A percentile compares a stretch with the other conserved stretches of the same genome.
phyloP scores from a whole-genome alignment of 495 filamentous ascomycete genomes.

The Cercophora newfieldiana region DNA sequence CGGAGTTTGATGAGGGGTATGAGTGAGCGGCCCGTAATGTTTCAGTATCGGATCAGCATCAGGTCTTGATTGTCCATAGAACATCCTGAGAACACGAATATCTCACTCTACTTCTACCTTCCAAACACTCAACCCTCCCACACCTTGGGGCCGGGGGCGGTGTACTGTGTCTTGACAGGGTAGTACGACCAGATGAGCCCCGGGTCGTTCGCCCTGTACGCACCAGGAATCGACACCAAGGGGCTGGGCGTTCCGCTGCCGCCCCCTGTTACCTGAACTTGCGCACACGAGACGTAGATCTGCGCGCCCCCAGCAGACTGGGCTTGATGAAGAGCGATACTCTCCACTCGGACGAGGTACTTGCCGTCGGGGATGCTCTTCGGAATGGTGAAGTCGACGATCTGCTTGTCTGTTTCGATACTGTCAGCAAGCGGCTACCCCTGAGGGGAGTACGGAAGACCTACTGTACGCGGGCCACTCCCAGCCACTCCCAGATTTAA shows the following conservation, averaged over 20 bases:
- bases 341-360: constrained; percentile 43
- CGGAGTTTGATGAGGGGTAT: constrained; percentile 18
- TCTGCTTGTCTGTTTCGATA: constrained; percentile 9
- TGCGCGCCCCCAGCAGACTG: constrained; percentile 40
- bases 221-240: constrained; percentile 37
- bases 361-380: constrained; percentile 41
- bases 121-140: background rate
- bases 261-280: constrained; percentile 42
- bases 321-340: constrained; percentile 42
- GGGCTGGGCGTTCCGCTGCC: constrained; percentile 33
- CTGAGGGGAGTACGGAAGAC: background rate
- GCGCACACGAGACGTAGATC: constrained; percentile 42
- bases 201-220: constrained; percentile 37
- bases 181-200: constrained; percentile 32
- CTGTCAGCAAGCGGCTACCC: background rate
- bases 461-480: constrained; percentile 45
- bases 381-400: constrained; percentile 39
- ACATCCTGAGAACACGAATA: too few relatives aligned
- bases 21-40: too few relatives aligned
- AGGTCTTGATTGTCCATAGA: too few relatives aligned
- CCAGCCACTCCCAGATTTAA: constrained; percentile 28
- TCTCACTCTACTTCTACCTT: too few relatives aligned
- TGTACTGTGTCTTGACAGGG: background rate
- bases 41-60: too few relatives aligned
- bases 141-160: background rate